Conservation (phyloP, 1,284 basidiomycete genomes). For the Puccinia triticina region DNA sequence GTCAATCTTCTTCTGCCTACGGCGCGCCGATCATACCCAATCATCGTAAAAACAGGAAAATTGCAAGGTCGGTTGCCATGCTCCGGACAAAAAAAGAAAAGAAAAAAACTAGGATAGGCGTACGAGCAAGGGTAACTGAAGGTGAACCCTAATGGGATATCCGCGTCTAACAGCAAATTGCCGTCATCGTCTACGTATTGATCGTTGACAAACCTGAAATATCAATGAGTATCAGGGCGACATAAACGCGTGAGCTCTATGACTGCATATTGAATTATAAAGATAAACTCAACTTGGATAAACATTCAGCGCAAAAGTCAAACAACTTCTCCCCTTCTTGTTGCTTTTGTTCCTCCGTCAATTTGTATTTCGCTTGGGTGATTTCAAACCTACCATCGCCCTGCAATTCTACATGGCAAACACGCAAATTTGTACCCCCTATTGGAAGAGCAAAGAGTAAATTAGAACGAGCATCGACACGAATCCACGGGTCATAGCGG, state of each 20-base stretch:
- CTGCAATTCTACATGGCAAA: conserved; percentile 89
- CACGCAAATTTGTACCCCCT: conserved; percentile 82
- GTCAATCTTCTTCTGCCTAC: conserved; percentile 85
- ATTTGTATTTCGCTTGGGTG: conserved; percentile 93
- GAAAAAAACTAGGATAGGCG: conserved; percentile 29
- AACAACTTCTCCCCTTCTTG: conserved; percentile 92
- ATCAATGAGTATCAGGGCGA: not conserved
- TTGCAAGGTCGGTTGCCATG: not conserved
- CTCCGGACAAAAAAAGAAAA: not conserved
- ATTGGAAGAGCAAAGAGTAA: conserved; percentile 54
- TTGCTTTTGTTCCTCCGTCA: conserved; percentile 97
- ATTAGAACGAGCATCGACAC: not conserved
- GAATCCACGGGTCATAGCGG: not conserved
- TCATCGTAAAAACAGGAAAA: not conserved
- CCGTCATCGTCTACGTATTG: conserved; percentile 70
- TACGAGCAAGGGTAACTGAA: conserved; percentile 64
- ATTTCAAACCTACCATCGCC: conserved; percentile 96
- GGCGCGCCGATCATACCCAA: not conserved
- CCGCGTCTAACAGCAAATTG: conserved; percentile 70
- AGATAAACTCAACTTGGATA: conserved; percentile 66
- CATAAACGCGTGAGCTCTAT: not conserved
- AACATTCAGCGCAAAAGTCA: conserved; percentile 94
- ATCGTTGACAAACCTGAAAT: conserved; percentile 72
- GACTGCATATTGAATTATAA: not conserved
- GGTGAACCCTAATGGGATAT: conserved; percentile 87